Evolutionary conservation across 2,329 filamentous ascomycete genomes (phyloP).

Genomic region (Penicillium sp.): DNA sequence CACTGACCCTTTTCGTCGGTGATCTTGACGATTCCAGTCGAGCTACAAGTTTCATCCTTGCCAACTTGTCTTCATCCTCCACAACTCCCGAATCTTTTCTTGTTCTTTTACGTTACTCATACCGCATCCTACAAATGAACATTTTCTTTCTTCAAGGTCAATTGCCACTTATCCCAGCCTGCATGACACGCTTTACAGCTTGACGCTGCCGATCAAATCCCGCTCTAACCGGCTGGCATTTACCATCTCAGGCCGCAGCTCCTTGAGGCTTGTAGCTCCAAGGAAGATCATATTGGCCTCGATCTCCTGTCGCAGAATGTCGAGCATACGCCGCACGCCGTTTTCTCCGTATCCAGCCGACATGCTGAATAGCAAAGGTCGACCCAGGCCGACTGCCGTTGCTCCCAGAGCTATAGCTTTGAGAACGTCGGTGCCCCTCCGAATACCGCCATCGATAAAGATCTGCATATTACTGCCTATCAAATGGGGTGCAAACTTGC

Average conservation of each 20-base stretch:
- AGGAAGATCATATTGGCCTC: constrained; percentile 34
- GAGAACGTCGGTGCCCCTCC: constrained; percentile 61
- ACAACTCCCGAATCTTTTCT: no score
- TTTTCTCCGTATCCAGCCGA: constrained; percentile 53
- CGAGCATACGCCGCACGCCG: constrained; percentile 48
- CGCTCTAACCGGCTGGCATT: constrained; percentile 31
- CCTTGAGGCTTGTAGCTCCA: constrained; percentile 26
- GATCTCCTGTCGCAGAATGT: constrained; percentile 32
- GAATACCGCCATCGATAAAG: constrained; percentile 60
- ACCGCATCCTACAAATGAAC: no score
- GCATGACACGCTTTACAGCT: constrained; percentile 17
- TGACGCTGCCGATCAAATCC: constrained; percentile 29
- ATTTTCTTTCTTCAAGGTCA: no score
- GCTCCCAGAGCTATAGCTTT: constrained; percentile 63
- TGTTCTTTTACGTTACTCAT: no score
- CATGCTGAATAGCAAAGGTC: constrained; percentile 56
- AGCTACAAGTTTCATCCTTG: no score
- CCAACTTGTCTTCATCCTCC: no score
- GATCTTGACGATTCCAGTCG: constrained; percentile 75
- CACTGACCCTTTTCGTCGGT: constrained; percentile 60
- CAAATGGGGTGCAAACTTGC: constrained; percentile 56
- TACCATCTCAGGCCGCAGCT: constrained; percentile 28
- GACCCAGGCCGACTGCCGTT: constrained; percentile 58
- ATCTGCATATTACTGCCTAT: constrained; percentile 56
- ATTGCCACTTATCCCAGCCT: no score